Evolutionary conservation across 2,329 filamentous ascomycete genomes (phyloP).

Genomic region (Arthroderma sp.): DNA sequence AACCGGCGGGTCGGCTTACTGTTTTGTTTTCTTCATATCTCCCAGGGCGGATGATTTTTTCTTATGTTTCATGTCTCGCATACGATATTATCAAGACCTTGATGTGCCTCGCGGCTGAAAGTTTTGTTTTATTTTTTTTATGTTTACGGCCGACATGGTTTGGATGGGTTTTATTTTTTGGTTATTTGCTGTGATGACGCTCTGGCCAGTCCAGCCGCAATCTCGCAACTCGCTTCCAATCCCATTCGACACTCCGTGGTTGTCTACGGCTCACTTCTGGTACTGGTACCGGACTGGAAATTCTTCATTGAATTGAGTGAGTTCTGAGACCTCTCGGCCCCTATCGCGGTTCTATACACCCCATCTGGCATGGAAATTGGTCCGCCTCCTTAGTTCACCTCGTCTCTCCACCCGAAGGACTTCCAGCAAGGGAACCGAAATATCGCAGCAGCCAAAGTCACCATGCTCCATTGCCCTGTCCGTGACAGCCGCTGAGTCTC

Average conservation of each 20-base stretch:
- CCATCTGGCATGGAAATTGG: constrained; percentile 25
- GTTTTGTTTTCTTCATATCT: constrained; percentile 19
- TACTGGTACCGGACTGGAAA: constrained; percentile 29
- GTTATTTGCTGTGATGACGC: too few species aligned
- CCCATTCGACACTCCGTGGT: too few species aligned
- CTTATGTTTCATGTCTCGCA: constrained; percentile 23
- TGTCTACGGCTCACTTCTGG: constrained; percentile 12
- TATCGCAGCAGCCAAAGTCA: too few species aligned
- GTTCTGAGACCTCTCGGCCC: constrained; percentile 10
- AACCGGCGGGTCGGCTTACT: constrained; percentile 36
- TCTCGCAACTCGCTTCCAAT: too few species aligned
- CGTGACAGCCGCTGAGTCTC: too few species aligned
- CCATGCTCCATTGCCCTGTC: too few species aligned
- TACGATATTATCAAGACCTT: constrained; percentile 35
- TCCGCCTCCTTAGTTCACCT: constrained; percentile 8
- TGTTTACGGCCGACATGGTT: constrained; percentile 18
- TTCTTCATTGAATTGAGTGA: constrained; percentile 9
- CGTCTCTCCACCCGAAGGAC: too few species aligned
- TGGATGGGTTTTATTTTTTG: too few species aligned
- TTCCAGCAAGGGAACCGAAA: too few species aligned
- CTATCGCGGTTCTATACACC: constrained; percentile 6
- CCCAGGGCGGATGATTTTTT: constrained; percentile 23
- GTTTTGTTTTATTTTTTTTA: constrained; percentile 23
- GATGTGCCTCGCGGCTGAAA: constrained; percentile 37
- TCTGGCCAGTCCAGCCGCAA: too few species aligned